A percentile compares a stretch with the other conserved stretches of the same genome.
These are phyloP conservation scores for Candida dendrica DNA, from an alignment of 805 yeast species.

Conservation along the genomic window DNA sequence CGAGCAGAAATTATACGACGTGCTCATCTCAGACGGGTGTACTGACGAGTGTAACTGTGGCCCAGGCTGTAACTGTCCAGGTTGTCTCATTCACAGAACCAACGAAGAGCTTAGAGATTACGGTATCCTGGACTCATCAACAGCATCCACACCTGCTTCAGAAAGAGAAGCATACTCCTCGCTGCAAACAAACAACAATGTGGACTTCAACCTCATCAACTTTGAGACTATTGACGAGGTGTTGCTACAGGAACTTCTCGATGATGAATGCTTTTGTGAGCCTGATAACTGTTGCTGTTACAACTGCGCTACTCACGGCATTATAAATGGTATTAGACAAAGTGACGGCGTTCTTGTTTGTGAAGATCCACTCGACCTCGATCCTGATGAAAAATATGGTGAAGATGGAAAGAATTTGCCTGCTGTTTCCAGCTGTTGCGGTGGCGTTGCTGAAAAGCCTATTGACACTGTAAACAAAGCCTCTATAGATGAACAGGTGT, in stretches of 20 bases:
- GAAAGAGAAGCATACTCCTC: neutral
- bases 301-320: conserved; percentile 18
- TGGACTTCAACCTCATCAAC: conserved; percentile 5
- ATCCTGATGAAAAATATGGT: neutral
- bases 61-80: conserved; percentile 17
- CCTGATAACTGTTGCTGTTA: conserved; percentile 10
- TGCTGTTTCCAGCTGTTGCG: neutral
- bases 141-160: conserved; percentile 11
- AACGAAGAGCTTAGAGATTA: conserved; percentile 17
- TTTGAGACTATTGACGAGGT: conserved; percentile 15
- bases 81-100: conserved; percentile 20
- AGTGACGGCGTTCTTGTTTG: conserved; percentile 10
- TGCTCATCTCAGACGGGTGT: conserved; percentile 17
- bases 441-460: too few relatives aligned
- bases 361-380: neutral
- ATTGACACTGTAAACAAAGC: neutral
- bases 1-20: conserved; percentile 9
- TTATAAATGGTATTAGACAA: conserved; percentile 14
- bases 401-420: neutral
- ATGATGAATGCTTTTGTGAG: conserved; percentile 13
- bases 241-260: conserved; percentile 9
- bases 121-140: conserved; percentile 15
- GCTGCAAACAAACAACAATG: neutral
- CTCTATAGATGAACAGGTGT: neutral
- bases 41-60: conserved; percentile 21